A percentile compares a stretch with the other conserved stretches of the same genome.
These are phyloP conservation scores for Eucalyptus sp. DNA, from an alignment of 345 rosid species.

Conservation along the genomic window DNA sequence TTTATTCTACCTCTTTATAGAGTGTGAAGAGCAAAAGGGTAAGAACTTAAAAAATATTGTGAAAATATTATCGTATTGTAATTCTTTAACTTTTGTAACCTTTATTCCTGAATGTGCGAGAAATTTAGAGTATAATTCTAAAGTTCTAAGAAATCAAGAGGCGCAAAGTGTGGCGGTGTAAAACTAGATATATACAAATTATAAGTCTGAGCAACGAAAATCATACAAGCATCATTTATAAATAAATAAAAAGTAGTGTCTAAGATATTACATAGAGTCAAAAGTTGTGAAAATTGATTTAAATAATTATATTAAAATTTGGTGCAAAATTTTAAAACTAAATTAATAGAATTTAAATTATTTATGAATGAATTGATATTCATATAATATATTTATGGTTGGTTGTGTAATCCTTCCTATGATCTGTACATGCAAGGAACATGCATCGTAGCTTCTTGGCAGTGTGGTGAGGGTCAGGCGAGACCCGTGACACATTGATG, in stretches of 20 bases:
- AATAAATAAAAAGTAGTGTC: neutral
- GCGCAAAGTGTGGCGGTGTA: neutral
- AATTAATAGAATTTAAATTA: neutral
- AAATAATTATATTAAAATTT: neutral
- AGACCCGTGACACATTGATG: neutral
- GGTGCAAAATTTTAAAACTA: rapidly evolving
- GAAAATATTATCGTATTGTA: neutral
- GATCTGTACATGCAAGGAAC: neutral
- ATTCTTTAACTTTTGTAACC: neutral
- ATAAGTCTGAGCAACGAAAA: neutral
- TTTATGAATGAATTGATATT: neutral
- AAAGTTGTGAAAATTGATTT: neutral
- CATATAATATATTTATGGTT: neutral
- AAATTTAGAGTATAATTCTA: neutral
- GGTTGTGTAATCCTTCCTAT: neutral
- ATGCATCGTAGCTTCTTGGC: neutral
- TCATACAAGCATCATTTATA: neutral
- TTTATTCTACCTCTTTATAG: too few relatives aligned
- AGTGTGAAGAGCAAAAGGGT: neutral
- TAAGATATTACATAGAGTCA: neutral
- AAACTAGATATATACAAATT: neutral
- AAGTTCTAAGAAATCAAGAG: neutral
- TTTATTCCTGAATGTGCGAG: neutral
- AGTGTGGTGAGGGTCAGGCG: neutral
- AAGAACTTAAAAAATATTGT: neutral